A percentile compares a stretch with the other conserved stretches of the same genome.
These are phyloP conservation scores for Candida ortonii DNA, from an alignment of 805 yeast species.

Conservation along the genomic window DNA sequence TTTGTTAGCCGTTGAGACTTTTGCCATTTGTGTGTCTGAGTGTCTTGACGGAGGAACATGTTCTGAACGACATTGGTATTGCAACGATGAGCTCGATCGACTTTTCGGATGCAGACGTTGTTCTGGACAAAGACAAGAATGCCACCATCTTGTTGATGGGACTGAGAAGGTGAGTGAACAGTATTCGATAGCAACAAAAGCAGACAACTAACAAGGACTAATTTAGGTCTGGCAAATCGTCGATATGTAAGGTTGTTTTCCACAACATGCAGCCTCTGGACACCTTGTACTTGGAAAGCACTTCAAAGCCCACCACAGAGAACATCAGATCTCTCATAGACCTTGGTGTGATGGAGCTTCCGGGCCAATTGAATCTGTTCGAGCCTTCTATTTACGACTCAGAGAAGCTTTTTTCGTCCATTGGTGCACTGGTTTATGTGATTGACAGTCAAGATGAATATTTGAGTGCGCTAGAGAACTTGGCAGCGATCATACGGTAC, in stretches of 20 bases:
- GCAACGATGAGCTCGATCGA: slow-evolving; percentile 13
- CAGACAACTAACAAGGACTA: slow-evolving; percentile 8
- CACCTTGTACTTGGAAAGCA: slow-evolving; percentile 84
- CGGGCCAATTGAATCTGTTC: slow-evolving; percentile 88
- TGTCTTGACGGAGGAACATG: background rate
- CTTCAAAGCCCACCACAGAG: slow-evolving; percentile 85
- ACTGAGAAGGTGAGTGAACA: slow-evolving; percentile 50
- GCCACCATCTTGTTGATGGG: slow-evolving; percentile 92
- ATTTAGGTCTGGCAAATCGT: slow-evolving; percentile 83
- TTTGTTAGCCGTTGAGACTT: too few relatives aligned
- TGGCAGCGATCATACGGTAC: slow-evolving; percentile 82
- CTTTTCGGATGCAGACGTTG: slow-evolving; percentile 21
- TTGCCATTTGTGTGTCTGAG: too few relatives aligned
- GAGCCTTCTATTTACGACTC: slow-evolving; percentile 77
- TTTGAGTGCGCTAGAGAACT: slow-evolving; percentile 81
- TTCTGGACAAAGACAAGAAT: slow-evolving; percentile 49
- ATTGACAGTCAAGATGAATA: slow-evolving; percentile 96
- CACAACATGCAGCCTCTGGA: slow-evolving; percentile 96
- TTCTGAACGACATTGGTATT: background rate
- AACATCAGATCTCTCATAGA: slow-evolving; percentile 81
- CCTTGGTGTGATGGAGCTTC: slow-evolving; percentile 86
- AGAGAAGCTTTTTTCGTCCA: slow-evolving; percentile 70
- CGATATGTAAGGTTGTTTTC: slow-evolving; percentile 92
- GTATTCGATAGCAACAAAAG: background rate
- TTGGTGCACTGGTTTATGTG: slow-evolving; percentile 90